These are phyloP conservation scores for Magnaporthiopsis incrustans DNA, from an alignment of 2,329 filamentous ascomycete species.

Conservation along the genomic window DNA sequence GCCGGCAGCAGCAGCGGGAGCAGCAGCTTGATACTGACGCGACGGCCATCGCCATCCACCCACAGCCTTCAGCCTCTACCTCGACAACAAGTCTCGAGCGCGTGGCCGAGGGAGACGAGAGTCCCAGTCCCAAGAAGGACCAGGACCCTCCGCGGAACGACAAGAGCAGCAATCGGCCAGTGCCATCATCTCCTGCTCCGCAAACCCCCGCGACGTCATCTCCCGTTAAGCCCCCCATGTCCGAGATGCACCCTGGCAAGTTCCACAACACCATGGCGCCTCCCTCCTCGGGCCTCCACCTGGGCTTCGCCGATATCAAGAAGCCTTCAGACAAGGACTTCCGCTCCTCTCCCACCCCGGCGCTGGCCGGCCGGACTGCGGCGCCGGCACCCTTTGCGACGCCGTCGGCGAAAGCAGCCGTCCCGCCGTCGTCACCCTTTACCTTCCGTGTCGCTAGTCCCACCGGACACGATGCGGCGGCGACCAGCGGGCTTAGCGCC, in stretches of 20 bases:
- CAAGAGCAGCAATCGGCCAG: conserved; percentile 9
- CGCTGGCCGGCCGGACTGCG: conserved; percentile 1
- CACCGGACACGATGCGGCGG: conserved; percentile 7
- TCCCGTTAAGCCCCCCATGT: conserved; percentile 59
- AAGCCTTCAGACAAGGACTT: background rate
- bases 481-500: conserved; percentile 48
- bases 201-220: conserved; percentile 57
- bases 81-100: conserved; percentile 27
- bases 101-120: conserved; percentile 36
- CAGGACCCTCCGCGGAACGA: background rate
- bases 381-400: conserved; percentile 1
- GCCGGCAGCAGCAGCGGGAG: background rate
- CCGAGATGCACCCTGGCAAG: conserved; percentile 89
- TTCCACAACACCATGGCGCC: conserved; percentile 68
- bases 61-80: conserved; percentile 13
- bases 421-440: conserved; percentile 50
- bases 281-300: conserved; percentile 69
- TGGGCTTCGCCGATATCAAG: conserved; percentile 74
- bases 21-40: conserved; percentile 11
- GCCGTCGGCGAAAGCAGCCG: conserved; percentile 45
- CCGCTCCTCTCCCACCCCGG: conserved; percentile 4
- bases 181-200: conserved; percentile 26
- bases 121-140: conserved; percentile 18
- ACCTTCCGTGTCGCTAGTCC: conserved; percentile 54
- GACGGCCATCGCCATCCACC: conserved; percentile 9